Conservation (phyloP, 495 filamentous ascomycete species). For the Neurospora sp. region DNA sequence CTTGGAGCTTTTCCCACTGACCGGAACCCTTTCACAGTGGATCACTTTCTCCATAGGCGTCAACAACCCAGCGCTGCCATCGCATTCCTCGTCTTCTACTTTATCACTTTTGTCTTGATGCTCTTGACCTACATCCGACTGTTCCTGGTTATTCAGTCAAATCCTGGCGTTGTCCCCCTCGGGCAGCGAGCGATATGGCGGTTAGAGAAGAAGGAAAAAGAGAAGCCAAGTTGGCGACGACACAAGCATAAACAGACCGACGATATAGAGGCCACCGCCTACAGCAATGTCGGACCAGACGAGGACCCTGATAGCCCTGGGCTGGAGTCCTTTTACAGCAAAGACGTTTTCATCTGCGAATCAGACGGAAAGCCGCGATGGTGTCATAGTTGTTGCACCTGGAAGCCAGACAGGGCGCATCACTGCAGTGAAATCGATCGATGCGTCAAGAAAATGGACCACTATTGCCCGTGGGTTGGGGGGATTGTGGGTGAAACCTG, state of each 20-base stretch:
- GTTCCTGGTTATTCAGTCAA: constrained; percentile 48
- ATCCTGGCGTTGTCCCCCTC: constrained; percentile 61
- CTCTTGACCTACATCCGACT: constrained; percentile 59
- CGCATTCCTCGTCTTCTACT: constrained; percentile 60
- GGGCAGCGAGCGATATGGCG: constrained; percentile 31
- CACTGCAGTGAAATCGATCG: constrained; percentile 73
- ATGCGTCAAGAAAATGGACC: constrained; percentile 84
- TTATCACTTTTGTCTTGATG: constrained; percentile 55
- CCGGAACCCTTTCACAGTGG: constrained; percentile 33
- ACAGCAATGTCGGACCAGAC: constrained; percentile 17
- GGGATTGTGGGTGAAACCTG: constrained; percentile 74
- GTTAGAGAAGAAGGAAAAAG: constrained; percentile 7
- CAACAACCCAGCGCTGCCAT: constrained; percentile 47
- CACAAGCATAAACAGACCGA: constrained; percentile 5
- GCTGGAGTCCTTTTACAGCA: constrained; percentile 56
- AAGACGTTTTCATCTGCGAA: constrained; percentile 74
- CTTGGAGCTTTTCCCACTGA: neutral
- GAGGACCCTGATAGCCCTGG: constrained; percentile 35
- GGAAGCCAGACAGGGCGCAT: constrained; percentile 76
- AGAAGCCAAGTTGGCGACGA: constrained; percentile 14
- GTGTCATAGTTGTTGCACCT: constrained; percentile 69
- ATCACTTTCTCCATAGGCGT: constrained; percentile 49
- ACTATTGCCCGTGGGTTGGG: constrained; percentile 93
- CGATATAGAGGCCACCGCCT: neutral
- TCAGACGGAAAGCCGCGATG: constrained; percentile 68